These are phyloP conservation scores for Solanum clarkiae DNA, from an alignment of 257 asterid genomes.

Conservation along the genomic window DNA sequence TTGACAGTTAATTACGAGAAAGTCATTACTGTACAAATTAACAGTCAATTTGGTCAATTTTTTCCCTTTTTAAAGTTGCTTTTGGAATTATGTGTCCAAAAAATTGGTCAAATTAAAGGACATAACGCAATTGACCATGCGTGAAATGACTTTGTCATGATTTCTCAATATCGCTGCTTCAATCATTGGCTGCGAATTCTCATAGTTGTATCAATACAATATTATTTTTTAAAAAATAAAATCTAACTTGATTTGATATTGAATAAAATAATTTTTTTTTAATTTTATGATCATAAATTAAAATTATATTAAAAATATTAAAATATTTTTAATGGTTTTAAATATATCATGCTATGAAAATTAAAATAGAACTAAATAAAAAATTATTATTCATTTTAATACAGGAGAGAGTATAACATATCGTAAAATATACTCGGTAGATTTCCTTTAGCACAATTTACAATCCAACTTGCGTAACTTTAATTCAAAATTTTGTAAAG, in stretches of 20 bases:
- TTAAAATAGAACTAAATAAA: too few relatives aligned
- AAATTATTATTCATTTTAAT: too few relatives aligned
- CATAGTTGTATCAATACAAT: neutral
- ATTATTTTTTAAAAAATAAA: too few relatives aligned
- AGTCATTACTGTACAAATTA: too few relatives aligned
- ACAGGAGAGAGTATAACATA: neutral
- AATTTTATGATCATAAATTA: too few relatives aligned
- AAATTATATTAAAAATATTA: too few relatives aligned
- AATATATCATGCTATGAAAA: too few relatives aligned
- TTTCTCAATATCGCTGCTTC: neutral
- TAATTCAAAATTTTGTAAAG: neutral
- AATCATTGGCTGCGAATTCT: neutral
- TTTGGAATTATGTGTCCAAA: neutral
- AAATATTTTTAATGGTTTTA: too few relatives aligned
- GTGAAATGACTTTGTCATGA: neutral
- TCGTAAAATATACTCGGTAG: neutral
- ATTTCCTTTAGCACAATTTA: neutral
- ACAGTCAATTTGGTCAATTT: neutral
- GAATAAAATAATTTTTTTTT: too few relatives aligned
- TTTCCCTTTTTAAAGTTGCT: neutral
- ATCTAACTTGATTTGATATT: too few relatives aligned
- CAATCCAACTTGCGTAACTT: neutral
- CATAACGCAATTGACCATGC: neutral
- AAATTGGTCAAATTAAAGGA: neutral
- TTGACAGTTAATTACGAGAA: neutral